Evolutionary conservation across 345 rosid genomes (phyloP).

Genomic region (Streptanthus diversifolius): DNA sequence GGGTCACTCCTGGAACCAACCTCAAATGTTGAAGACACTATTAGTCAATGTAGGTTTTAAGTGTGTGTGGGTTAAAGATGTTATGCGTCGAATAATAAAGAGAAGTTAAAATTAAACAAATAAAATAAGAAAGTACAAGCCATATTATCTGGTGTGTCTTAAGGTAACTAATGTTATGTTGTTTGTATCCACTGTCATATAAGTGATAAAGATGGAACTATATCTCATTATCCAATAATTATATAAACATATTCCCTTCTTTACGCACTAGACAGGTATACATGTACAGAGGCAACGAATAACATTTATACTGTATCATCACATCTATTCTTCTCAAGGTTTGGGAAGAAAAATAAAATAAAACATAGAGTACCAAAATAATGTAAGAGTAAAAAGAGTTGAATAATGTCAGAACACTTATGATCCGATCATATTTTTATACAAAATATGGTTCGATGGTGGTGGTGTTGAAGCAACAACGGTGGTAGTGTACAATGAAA

Average conservation of each 20-base stretch:
- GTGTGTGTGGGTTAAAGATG: background rate
- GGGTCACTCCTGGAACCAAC: slow-evolving; percentile 38
- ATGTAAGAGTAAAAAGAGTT: no score
- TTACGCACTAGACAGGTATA: background rate
- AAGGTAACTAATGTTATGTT: background rate
- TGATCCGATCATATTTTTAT: no score
- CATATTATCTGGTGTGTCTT: slow-evolving; percentile 1
- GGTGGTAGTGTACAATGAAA: no score
- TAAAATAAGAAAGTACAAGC: background rate
- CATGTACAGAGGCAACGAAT: background rate
- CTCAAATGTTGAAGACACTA: slow-evolving; percentile 34
- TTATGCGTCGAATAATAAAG: background rate
- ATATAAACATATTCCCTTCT: background rate
- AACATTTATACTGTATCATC: background rate
- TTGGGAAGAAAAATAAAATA: no score
- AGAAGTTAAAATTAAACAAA: background rate
- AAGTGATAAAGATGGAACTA: no score
- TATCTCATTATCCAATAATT: background rate
- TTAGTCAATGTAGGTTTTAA: background rate
- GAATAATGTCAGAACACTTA: no score
- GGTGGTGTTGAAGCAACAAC: no score
- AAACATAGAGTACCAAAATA: no score
- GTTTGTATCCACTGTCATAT: no score
- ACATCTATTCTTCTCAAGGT: background rate
- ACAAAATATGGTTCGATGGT: no score